Evolutionary conservation across 2,329 filamentous ascomycete species (phyloP), one percentile per base, ranked within the genome.

Genomic region (Pseudomassariella vexata): DNA sequence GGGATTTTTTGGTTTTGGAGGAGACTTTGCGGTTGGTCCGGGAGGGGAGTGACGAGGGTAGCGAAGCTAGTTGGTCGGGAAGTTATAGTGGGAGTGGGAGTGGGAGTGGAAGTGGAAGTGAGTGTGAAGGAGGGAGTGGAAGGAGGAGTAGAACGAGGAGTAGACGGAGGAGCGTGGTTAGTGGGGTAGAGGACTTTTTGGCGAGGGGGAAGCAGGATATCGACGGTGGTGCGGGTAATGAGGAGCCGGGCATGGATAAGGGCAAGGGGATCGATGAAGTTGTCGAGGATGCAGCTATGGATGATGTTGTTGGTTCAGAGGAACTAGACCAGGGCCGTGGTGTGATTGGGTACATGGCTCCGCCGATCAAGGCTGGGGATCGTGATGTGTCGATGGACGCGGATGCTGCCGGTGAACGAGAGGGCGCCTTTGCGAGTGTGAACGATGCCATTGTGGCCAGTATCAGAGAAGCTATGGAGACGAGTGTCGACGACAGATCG

Each of bases 1-100:
- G 76, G 37, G 75, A 80, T 44, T 78, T 83, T 42, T 41, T 80
- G 34, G 68, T 79, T 26, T 51, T 83, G 6, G 75, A 79, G 54
- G 77, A 82, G 66, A 82, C 77, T 24, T 52, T 82, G 46, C 59
- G 76, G 44, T 52, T 80, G 35, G 76, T 71, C 3, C 63, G 58
- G 30, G 53, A 52, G 28, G 52, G 49, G 6, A n/a, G n/a, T n/a
- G 34, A 39, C 6, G 37, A 32, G 28, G 49, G 47, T 23, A 38
- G 34, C 25, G 24, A 12, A 7, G n/a, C n/a, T n/a, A n/a, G n/a
- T n/a, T n/a, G n/a, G n/a, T n/a, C n/a, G n/a, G n/a, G n/a, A n/a
- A n/a, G n/a, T 7, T 32, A 29, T 34, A 29, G 41, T 23, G 41
- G 43, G 25, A 45, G 46, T 6, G 51, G 32, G 16, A 51, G 45